phyloP scores from a whole-genome alignment of 495 filamentous ascomycete species.

The Alectoria sarmentosa region DNA sequence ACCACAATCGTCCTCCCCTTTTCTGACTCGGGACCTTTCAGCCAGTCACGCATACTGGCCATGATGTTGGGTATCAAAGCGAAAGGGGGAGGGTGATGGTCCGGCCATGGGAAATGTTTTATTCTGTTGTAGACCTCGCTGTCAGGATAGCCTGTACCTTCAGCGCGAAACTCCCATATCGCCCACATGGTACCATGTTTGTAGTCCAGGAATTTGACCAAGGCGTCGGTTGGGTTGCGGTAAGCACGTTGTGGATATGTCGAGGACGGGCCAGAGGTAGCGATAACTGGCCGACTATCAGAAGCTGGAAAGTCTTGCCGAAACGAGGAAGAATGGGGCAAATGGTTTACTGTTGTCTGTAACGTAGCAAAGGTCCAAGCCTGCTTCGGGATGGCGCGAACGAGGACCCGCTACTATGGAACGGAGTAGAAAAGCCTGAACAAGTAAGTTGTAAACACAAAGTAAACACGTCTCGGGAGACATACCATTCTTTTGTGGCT shows the following conservation, averaged over 20 bases:
- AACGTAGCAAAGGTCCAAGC: constrained; percentile 93
- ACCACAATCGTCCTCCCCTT: constrained; percentile 75
- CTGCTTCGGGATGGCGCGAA: constrained; percentile 72
- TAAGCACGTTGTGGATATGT: constrained; percentile 88
- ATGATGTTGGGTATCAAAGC: constrained; percentile 78
- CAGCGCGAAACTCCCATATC: constrained; percentile 96
- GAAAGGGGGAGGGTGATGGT: constrained; percentile 96
- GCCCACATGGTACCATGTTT: constrained; percentile 79
- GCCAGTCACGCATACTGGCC: constrained; percentile 83
- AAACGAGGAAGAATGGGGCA: not conserved
- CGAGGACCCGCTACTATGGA: constrained; percentile 77
- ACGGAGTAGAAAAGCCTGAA: constrained; percentile 58
- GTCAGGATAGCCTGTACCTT: constrained; percentile 93
- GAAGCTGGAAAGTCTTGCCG: not conserved
- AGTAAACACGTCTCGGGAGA: not conserved
- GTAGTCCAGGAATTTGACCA: constrained; percentile 78
- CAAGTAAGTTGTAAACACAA: not conserved
- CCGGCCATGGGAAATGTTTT: constrained; percentile 89
- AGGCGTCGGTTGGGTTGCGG: constrained; percentile 78
- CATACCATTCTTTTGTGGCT: constrained; percentile 9
- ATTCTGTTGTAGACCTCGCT: constrained; percentile 76
- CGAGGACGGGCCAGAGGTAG: constrained; percentile 75
- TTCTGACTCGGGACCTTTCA: constrained; percentile 46
- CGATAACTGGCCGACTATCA: constrained; percentile 43
- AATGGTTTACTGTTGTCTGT: constrained; percentile 56